Conservation (phyloP, 352 stramenopile genomes). For the Aphanomyces astaci region DNA sequence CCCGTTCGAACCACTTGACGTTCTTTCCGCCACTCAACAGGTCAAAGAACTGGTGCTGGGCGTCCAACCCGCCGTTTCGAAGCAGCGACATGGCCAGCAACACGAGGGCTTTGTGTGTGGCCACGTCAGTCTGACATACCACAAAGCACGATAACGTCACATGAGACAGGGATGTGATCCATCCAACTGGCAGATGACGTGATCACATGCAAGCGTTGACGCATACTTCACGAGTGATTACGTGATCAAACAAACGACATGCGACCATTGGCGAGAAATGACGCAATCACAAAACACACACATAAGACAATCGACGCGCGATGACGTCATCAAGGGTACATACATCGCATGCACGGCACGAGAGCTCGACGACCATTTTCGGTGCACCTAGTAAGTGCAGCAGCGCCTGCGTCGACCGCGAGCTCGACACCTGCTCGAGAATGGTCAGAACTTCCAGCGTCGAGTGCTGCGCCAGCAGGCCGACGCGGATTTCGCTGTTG, state of each 20-base stretch:
- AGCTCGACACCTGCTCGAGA: slow-evolving; percentile 3
- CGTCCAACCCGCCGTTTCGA: neutral
- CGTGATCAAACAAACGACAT: too few relatives aligned
- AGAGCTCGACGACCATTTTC: slow-evolving; percentile 1
- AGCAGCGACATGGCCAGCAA: slow-evolving; percentile 1
- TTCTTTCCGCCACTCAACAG: neutral
- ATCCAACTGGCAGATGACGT: too few relatives aligned
- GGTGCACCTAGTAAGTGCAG: neutral
- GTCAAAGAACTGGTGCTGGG: neutral
- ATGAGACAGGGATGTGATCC: too few relatives aligned
- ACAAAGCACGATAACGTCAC: too few relatives aligned
- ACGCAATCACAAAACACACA: too few relatives aligned
- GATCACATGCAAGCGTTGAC: too few relatives aligned
- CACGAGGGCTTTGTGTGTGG: neutral
- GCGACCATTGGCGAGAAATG: neutral
- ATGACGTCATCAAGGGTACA: too few relatives aligned
- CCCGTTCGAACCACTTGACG: neutral
- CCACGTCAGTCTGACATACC: too few relatives aligned
- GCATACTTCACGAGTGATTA: too few relatives aligned
- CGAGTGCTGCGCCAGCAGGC: neutral
- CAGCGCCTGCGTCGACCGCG: neutral
- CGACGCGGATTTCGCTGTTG: neutral
- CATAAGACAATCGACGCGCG: too few relatives aligned
- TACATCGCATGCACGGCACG: neutral
- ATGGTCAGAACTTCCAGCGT: slow-evolving; percentile 1